A percentile compares a stretch with the other conserved stretches of the same genome.
Evolutionary conservation across 441 rosid genomes (phyloP).

Genomic region (Melastoma candidum): DNA sequence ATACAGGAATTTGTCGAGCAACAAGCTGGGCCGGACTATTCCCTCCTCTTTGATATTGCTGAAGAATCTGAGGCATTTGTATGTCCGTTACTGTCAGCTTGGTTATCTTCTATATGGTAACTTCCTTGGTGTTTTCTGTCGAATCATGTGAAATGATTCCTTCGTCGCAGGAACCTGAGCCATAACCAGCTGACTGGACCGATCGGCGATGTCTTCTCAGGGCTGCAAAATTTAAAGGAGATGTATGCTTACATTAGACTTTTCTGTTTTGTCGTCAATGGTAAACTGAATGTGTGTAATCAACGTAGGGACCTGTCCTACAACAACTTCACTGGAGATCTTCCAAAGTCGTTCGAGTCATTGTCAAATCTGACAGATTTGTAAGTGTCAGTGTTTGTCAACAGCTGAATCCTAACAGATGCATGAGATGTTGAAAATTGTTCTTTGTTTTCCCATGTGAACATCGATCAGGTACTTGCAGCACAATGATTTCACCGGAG

Average conservation of each 20-base stretch:
- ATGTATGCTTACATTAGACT: constrained; percentile 39
- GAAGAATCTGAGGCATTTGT: constrained; percentile 62
- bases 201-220: constrained; percentile 76
- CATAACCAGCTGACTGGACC: constrained; percentile 80
- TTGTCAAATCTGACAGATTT: constrained; percentile 62
- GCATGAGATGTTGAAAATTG: background rate
- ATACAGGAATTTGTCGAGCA: constrained; percentile 70
- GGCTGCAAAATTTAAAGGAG: constrained; percentile 55
- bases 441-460: constrained; percentile 6
- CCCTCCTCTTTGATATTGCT: constrained; percentile 59
- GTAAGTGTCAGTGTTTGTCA: constrained; percentile 38
- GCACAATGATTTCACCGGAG: constrained; percentile 85
- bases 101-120: constrained; percentile 6
- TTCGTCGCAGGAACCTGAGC: constrained; percentile 70
- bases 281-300: constrained; percentile 3
- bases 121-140: constrained; percentile 5
- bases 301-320: constrained; percentile 73
- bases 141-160: constrained; percentile 12
- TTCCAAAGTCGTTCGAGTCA: constrained; percentile 78
- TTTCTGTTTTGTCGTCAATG: background rate
- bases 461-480: constrained; percentile 57
- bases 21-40: constrained; percentile 53
- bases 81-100: constrained; percentile 19
- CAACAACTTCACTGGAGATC: constrained; percentile 78
- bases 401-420: constrained; percentile 3